Conservation (phyloP, 176 grass and related monocot species). For the Triticum dicoccoides region DNA sequence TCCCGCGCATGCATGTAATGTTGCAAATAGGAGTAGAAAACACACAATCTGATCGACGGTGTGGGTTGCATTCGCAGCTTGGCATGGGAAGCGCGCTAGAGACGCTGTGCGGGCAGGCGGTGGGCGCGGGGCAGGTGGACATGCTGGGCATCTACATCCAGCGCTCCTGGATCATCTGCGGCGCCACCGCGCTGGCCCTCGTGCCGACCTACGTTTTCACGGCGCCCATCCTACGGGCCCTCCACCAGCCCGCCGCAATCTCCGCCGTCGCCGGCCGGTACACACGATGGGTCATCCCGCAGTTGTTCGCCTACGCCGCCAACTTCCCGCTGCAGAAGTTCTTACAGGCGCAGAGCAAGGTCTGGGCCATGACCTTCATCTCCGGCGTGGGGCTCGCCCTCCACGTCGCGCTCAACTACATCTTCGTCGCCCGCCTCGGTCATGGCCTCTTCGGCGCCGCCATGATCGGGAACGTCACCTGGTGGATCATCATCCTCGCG, state of each 20-base stretch:
- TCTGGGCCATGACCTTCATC: slow-evolving; percentile 59
- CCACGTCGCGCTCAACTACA: slow-evolving; percentile 54
- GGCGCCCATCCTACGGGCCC: slow-evolving; percentile 27
- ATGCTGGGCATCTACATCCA: slow-evolving; percentile 70
- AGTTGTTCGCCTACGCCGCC: slow-evolving; percentile 58
- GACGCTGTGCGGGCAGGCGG: slow-evolving; percentile 66
- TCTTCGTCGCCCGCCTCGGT: slow-evolving; percentile 39
- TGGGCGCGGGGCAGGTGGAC: slow-evolving; percentile 41
- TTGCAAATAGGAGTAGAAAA: neutral
- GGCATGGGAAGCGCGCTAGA: slow-evolving; percentile 78
- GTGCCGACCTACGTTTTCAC: slow-evolving; percentile 51
- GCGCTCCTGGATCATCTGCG: slow-evolving; percentile 60
- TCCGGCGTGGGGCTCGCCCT: slow-evolving; percentile 43
- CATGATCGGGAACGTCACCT: slow-evolving; percentile 45
- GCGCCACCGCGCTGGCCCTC: slow-evolving; percentile 17
- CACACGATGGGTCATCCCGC: slow-evolving; percentile 42
- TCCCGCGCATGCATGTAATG: slow-evolving; percentile 8
- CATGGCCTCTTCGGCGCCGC: slow-evolving; percentile 49
- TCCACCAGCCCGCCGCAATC: slow-evolving; percentile 46
- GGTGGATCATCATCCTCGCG: slow-evolving; percentile 46
- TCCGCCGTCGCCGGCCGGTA: slow-evolving; percentile 39
- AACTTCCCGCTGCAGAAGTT: slow-evolving; percentile 84
- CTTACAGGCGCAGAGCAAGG: slow-evolving; percentile 65
- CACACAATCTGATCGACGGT: neutral
- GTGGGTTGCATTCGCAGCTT: slow-evolving; percentile 21